Percentiles rank a stretch among this genome's conserved stretches.
Conservation (phyloP, 2,329 filamentous ascomycete genomes). For the Aureobasidium sp. region DNA sequence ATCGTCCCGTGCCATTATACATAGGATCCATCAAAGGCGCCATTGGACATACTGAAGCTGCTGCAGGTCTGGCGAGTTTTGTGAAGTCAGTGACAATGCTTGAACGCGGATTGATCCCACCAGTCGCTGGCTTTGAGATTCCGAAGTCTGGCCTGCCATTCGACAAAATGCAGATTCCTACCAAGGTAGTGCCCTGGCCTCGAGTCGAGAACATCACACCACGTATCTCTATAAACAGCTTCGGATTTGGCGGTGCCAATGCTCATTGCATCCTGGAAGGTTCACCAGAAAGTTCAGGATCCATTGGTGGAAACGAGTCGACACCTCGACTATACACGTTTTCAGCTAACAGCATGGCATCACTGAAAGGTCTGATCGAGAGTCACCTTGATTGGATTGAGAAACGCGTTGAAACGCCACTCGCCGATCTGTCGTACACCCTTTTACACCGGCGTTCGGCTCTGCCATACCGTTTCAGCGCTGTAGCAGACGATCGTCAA, state of each 20-base stretch:
- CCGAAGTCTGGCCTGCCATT: neutral
- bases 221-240: constrained; percentile 14
- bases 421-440: neutral
- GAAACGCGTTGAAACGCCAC: neutral
- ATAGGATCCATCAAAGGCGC: constrained; percentile 25
- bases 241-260: constrained; percentile 23
- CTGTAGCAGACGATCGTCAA: no score
- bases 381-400: neutral
- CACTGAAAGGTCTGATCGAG: neutral
- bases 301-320: neutral
- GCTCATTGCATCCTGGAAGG: constrained; percentile 20
- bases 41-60: constrained; percentile 41
- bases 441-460: neutral
- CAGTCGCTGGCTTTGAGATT: neutral
- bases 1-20: constrained; percentile 19
- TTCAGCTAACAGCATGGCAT: no score
- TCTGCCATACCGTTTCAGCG: neutral
- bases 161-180: neutral
- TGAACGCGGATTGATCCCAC: no score
- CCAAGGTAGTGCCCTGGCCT: neutral
- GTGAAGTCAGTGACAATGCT: neutral
- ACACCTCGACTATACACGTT: no score
- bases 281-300: neutral
- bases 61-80: no score
- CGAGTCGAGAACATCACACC: neutral